Base-by-base conservation (phyloP, 345 rosid genomes). In the Arabidopsis thaliana region DNA sequence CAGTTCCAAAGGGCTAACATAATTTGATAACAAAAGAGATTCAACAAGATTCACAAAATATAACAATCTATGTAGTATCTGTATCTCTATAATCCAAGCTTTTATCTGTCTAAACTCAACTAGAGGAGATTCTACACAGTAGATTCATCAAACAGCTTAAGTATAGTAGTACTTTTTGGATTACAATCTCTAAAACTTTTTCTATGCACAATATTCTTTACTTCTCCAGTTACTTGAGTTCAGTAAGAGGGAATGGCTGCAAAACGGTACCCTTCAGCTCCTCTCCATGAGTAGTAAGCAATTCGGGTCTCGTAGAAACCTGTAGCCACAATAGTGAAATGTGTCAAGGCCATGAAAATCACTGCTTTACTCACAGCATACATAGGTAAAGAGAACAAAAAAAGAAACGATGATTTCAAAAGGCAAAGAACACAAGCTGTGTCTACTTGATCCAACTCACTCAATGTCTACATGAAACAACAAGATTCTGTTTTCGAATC, bases 241-340 rank as follows among this genome's bases (percentile, higher is more conserved):
- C 68, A 93, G 78, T 91, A 93, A 55, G 83, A 82, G 5, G 98
- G 98, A 75, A 93, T 93, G 30, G 96, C 82, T 42, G 93, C 78
- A 59, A 89, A 93, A 55, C 88, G 93, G 76, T 87, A 88, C 34
- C 97, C 98, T 57, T 82, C 81, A 6, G 83, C 90, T 20, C 97
- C 98, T 82, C 93, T 88, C 96, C 96, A 93, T 25, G 94, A 84
- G 56, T 93, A 93, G 80, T 93, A 93, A 41, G 98, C 98, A 32
- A 91, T 82, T 41, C 96, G 86, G 8, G 90, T 91, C 83, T 93
- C 97, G 25, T 93, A 91, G 62, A 91, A 91, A 2, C 98, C 97
- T 93, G 86, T 76, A 82, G 10, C 52, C 66, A 64, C 23, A 60
- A 63, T 52, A 57, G 52, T 51, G 25, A 70, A 34, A 30, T 33